Evolutionary conservation across 768 basidiomycete genomes (phyloP).

Genomic region (Leccinum pellstonianum): DNA sequence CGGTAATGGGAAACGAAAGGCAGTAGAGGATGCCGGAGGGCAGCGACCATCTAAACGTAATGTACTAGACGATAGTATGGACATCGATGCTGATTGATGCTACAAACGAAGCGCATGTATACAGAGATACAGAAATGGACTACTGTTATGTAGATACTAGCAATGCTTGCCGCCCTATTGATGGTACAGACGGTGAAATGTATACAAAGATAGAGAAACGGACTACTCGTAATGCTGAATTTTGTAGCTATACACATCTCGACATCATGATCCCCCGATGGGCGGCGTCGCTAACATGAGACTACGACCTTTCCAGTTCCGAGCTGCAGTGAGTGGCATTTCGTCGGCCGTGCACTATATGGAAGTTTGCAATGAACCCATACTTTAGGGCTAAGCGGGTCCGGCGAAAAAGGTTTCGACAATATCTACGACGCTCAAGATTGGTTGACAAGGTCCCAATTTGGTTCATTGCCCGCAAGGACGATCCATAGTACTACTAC

Average conservation of each 20-base stretch:
- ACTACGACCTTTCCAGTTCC: slow-evolving; percentile 19
- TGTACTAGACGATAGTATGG: too few species aligned
- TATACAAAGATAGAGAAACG: too few species aligned
- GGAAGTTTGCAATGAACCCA: slow-evolving; percentile 5
- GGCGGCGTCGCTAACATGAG: background rate
- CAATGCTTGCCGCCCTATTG: too few species aligned
- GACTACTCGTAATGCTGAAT: too few species aligned
- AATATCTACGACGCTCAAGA: slow-evolving; percentile 26
- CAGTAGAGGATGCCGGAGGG: too few species aligned
- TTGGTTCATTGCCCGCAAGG: slow-evolving; percentile 7
- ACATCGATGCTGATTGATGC: too few species aligned
- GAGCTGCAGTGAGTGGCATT: slow-evolving; percentile 22
- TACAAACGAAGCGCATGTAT: too few species aligned
- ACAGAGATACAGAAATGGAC: too few species aligned
- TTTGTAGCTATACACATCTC: background rate
- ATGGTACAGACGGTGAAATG: too few species aligned
- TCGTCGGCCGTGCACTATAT: background rate
- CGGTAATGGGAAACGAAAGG: too few species aligned
- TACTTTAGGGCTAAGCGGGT: slow-evolving; percentile 32
- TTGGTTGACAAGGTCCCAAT: slow-evolving; percentile 24
- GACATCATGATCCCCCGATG: background rate
- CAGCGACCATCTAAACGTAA: too few species aligned
- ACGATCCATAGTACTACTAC: slow-evolving; percentile 5
- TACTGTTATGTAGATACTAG: too few species aligned
- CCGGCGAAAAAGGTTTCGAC: slow-evolving; percentile 34